Evolutionary conservation across 805 yeast species (phyloP).

Genomic region (Millerago galiae): DNA sequence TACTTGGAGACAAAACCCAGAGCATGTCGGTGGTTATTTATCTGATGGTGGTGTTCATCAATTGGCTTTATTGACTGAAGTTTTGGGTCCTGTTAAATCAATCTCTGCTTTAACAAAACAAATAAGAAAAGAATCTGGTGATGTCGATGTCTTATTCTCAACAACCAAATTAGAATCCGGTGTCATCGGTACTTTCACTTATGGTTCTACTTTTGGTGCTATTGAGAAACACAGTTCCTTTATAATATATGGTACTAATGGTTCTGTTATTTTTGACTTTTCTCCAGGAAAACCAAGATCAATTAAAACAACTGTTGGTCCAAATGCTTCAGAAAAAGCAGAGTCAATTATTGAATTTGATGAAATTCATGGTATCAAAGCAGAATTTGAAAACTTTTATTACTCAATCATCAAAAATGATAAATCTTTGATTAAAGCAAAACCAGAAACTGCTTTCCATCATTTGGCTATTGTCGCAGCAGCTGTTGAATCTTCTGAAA

Average conservation of each 20-base stretch:
- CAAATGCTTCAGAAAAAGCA: conserved; percentile 18
- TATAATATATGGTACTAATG: conserved; percentile 72
- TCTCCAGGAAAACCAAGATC: conserved; percentile 35
- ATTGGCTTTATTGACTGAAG: conserved; percentile 75
- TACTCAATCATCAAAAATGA: conserved; percentile 60
- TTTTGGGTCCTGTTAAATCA: conserved; percentile 66
- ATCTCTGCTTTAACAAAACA: conserved; percentile 77
- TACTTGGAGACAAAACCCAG: conserved; percentile 83
- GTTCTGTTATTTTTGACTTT: conserved; percentile 65
- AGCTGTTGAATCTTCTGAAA: conserved; percentile 60
- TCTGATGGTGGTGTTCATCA: conserved; percentile 98
- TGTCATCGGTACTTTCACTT: conserved; percentile 37
- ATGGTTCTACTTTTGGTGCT: conserved; percentile 55
- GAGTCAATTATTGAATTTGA: conserved; percentile 23
- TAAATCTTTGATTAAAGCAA: conserved; percentile 46
- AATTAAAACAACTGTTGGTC: conserved; percentile 27
- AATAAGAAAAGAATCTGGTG: conserved; percentile 69
- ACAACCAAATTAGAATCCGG: conserved; percentile 78
- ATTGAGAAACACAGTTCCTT: conserved; percentile 62
- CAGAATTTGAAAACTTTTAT: conserved; percentile 48
- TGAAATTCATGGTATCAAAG: conserved; percentile 47
- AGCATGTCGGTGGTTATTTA: conserved; percentile 88
- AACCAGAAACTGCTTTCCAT: conserved; percentile 83
- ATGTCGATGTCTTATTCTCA: conserved; percentile 75
- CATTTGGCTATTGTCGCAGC: conserved; percentile 91